Evolutionary conservation across 129 eudicot genomes (phyloP).

Genomic region (Deinandra increscens): DNA sequence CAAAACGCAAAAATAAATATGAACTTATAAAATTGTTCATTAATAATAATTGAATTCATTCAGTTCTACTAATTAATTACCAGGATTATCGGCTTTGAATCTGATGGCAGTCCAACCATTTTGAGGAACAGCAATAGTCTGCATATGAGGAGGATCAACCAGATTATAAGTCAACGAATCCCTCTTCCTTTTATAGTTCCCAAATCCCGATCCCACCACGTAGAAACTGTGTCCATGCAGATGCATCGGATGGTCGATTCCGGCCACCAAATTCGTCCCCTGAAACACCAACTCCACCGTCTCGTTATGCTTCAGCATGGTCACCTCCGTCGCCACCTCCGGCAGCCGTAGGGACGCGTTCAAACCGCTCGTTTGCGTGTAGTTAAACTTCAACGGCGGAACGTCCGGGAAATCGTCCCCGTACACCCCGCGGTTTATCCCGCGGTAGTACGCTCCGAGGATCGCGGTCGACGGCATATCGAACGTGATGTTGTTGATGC

Average conservation of each 20-base stretch:
- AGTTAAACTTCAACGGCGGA: slow-evolving; percentile 52
- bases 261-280: slow-evolving; percentile 45
- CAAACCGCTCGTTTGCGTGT: slow-evolving; percentile 31
- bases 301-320: slow-evolving; percentile 38
- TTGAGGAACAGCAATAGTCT: slow-evolving; percentile 61
- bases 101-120: slow-evolving; percentile 74
- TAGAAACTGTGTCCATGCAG: slow-evolving; percentile 70
- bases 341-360: slow-evolving; percentile 29
- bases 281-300: slow-evolving; percentile 68
- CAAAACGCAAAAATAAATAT: neutral
- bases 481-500: slow-evolving; percentile 49
- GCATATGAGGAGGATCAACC: slow-evolving; percentile 57
- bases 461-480: slow-evolving; percentile 36
- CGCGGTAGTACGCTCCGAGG: slow-evolving; percentile 42
- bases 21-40: neutral
- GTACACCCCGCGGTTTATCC: slow-evolving; percentile 39
- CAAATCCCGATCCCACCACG: slow-evolving; percentile 68
- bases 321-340: slow-evolving; percentile 32
- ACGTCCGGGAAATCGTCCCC: slow-evolving; percentile 37
- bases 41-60: neutral
- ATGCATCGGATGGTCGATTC: slow-evolving; percentile 75
- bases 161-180: slow-evolving; percentile 54
- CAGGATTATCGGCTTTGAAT: slow-evolving; percentile 65
- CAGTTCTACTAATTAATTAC: slow-evolving; percentile 12
- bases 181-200: slow-evolving; percentile 38